Conservation (phyloP, 257 asterid species). For the Echites panduratus region DNA sequence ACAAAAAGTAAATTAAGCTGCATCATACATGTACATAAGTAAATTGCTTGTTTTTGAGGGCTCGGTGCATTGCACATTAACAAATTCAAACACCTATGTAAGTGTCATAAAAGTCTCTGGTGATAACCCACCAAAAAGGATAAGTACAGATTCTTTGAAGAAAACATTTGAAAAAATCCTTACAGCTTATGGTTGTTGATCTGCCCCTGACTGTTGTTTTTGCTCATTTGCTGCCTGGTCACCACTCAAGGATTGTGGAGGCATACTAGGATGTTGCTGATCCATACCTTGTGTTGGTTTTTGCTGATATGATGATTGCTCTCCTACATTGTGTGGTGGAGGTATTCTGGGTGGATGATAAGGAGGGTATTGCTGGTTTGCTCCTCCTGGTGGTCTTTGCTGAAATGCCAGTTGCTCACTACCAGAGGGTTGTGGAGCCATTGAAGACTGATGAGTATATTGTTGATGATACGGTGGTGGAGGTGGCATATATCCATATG, state of each 20-base stretch:
- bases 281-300: constrained; percentile 11
- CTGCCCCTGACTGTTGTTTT: background rate
- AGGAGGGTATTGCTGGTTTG: constrained; percentile 12
- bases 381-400: constrained; percentile 32
- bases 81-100: background rate
- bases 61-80: background rate
- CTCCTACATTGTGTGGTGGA: constrained; percentile 6
- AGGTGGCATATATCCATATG: constrained; percentile 63
- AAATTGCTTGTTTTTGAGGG: background rate
- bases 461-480: constrained; percentile 60
- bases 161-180: background rate
- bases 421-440: constrained; percentile 47
- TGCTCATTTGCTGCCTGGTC: constrained; percentile 9
- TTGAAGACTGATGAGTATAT: constrained; percentile 41
- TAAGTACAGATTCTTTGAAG: background rate
- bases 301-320: constrained; percentile 15
- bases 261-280: constrained; percentile 6
- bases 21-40: background rate
- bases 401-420: constrained; percentile 39
- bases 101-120: background rate
- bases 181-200: constrained; percentile 9
- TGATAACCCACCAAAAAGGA: background rate
- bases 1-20: background rate
- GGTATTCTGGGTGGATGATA: constrained; percentile 9
- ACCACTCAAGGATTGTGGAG: background rate